Conservation (phyloP, 495 filamentous ascomycete genomes). For the Penicillium atrosanguineum region DNA sequence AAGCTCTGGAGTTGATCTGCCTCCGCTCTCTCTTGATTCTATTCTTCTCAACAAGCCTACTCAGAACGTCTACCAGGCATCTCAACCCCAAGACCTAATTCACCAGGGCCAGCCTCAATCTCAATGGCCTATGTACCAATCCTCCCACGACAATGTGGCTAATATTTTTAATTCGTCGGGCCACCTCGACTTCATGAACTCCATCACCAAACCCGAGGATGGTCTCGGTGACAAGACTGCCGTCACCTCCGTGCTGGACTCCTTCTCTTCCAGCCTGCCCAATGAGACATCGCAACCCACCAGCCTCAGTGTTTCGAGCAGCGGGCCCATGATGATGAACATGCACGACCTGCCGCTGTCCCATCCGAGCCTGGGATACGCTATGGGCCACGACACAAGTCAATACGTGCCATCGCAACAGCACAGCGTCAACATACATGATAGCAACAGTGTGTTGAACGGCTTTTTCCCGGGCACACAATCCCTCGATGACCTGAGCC, state of each 20-base stretch:
- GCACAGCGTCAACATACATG: slow-evolving; percentile 31
- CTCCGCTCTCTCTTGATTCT: slow-evolving; percentile 40
- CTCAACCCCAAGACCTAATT: slow-evolving; percentile 34
- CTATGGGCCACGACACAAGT: slow-evolving; percentile 29
- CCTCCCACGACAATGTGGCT: slow-evolving; percentile 36
- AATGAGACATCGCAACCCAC: slow-evolving; percentile 34
- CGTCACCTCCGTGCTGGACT: slow-evolving; percentile 41
- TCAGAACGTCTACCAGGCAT: slow-evolving; percentile 34
- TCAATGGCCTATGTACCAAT: slow-evolving; percentile 39
- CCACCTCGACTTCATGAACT: slow-evolving; percentile 36
- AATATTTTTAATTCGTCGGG: slow-evolving; percentile 37
- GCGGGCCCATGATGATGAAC: slow-evolving; percentile 37
- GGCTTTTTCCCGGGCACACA: slow-evolving; percentile 34
- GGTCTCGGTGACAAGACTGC: slow-evolving; percentile 39
- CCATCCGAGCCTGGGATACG: slow-evolving; percentile 33
- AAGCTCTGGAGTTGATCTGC: slow-evolving; percentile 35
- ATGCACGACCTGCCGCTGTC: slow-evolving; percentile 42
- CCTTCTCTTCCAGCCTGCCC: slow-evolving; percentile 33
- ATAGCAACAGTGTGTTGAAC: slow-evolving; percentile 37
- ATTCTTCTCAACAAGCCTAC: slow-evolving; percentile 36
- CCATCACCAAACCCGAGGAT: slow-evolving; percentile 40
- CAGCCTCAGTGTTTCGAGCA: slow-evolving; percentile 29
- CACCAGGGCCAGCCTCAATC: slow-evolving; percentile 30
- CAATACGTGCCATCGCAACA: slow-evolving; percentile 39
- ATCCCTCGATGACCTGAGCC: slow-evolving; percentile 39